A percentile compares a stretch with the other conserved stretches of the same genome.
Conservation (phyloP, 2,329 filamentous ascomycete species). For the Cladophialophora immunda region DNA sequence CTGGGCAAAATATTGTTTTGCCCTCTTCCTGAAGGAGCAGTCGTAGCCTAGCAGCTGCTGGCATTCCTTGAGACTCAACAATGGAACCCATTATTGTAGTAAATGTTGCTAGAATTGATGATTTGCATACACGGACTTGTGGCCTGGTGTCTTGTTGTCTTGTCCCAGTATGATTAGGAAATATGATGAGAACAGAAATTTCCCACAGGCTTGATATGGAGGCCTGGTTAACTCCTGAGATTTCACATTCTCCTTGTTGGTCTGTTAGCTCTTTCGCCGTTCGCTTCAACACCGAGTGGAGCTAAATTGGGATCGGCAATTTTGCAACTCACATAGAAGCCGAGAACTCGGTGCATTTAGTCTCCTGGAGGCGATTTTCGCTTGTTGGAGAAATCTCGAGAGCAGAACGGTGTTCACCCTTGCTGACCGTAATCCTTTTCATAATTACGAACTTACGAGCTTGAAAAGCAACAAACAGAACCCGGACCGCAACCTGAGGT, state of each 20-base stretch:
- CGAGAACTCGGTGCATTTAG: not conserved
- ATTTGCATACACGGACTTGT: too few relatives aligned
- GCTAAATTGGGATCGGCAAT: not conserved
- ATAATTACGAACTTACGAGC: not conserved
- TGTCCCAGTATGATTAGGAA: not conserved
- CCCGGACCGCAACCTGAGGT: not conserved
- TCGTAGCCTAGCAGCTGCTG: slow-evolving; percentile 3
- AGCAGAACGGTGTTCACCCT: not conserved
- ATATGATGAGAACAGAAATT: not conserved
- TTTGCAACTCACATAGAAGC: not conserved
- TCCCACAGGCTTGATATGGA: not conserved
- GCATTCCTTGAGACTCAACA: not conserved
- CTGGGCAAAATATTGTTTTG: slow-evolving; percentile 51
- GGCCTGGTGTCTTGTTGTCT: not conserved
- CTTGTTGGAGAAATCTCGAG: not conserved
- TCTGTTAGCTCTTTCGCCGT: not conserved
- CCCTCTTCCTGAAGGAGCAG: not conserved
- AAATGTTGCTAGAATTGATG: not conserved
- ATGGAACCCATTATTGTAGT: not conserved
- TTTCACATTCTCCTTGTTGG: too few relatives aligned
- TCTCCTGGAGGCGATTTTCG: not conserved
- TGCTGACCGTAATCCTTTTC: not conserved
- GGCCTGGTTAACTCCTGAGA: too few relatives aligned
- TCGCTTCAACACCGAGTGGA: not conserved
- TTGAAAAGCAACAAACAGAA: not conserved